A percentile compares a stretch with the other conserved stretches of the same genome.
Conservation (phyloP, 495 filamentous ascomycete genomes). For the Podospora didyma region DNA sequence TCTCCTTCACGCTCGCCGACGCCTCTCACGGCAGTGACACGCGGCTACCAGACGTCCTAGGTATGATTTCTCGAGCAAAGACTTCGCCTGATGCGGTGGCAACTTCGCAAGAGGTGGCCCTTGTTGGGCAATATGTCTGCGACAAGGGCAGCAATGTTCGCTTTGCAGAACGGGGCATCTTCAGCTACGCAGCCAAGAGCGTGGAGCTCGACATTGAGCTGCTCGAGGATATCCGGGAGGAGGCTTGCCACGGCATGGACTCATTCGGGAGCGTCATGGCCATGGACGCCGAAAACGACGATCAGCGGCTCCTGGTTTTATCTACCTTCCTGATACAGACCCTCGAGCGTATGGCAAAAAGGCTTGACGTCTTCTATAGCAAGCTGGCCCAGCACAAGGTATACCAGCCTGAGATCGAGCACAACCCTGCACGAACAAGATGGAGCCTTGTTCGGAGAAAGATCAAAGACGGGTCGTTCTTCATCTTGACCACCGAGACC, state of each 20-base stretch:
- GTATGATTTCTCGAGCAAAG: slow-evolving; percentile 44
- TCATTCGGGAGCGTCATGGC: slow-evolving; percentile 42
- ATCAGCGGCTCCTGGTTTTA: slow-evolving; percentile 34
- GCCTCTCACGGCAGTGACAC: slow-evolving; percentile 26
- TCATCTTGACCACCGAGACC: slow-evolving; percentile 38
- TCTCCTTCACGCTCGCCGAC: slow-evolving; percentile 43
- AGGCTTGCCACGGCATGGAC: slow-evolving; percentile 48
- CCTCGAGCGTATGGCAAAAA: slow-evolving; percentile 44
- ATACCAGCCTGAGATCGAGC: slow-evolving; percentile 43
- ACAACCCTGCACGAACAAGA: slow-evolving; percentile 42
- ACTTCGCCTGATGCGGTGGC: slow-evolving; percentile 37
- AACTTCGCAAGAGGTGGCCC: slow-evolving; percentile 42
- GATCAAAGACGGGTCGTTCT: slow-evolving; percentile 45
- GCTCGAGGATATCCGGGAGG: slow-evolving; percentile 46
- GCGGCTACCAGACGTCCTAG: slow-evolving; percentile 44
- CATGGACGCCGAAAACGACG: slow-evolving; percentile 18
- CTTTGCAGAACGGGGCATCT: slow-evolving; percentile 44
- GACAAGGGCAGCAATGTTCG: slow-evolving; percentile 34
- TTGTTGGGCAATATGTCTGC: slow-evolving; percentile 45
- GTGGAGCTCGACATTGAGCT: slow-evolving; percentile 45
- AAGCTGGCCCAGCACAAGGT: slow-evolving; percentile 42
- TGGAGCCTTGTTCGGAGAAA: slow-evolving; percentile 43
- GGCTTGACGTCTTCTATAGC: slow-evolving; percentile 43
- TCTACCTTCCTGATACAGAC: slow-evolving; percentile 44
- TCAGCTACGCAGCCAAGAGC: slow-evolving; percentile 43